Percentiles rank a stretch among this genome's conserved stretches.
Conservation (phyloP, 345 rosid genomes). For the Mercurialis annua region DNA sequence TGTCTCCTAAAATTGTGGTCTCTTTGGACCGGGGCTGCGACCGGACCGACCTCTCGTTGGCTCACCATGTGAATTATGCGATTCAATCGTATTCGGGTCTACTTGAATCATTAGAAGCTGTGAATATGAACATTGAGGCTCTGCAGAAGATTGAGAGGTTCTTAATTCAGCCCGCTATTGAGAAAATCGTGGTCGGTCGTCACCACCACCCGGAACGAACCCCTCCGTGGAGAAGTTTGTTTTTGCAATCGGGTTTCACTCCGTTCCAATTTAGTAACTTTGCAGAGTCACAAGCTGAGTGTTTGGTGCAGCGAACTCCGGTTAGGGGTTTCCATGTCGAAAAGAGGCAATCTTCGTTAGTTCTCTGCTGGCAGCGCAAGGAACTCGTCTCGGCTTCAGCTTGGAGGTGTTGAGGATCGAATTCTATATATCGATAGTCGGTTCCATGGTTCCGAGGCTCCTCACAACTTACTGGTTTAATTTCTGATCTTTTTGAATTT, state of each 20-base stretch:
- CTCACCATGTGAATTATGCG: conserved; percentile 21
- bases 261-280: conserved; percentile 28
- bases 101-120: conserved; percentile 32
- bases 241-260: conserved; percentile 25
- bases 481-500: conserved; percentile 31
- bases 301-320: conserved; percentile 25
- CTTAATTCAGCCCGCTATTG: conserved; percentile 25
- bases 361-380: conserved; percentile 31
- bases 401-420: conserved; percentile 27
- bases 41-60: conserved; percentile 28
- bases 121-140: conserved; percentile 20
- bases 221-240: conserved; percentile 20
- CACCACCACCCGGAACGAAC: conserved; percentile 18
- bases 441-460: conserved; percentile 29
- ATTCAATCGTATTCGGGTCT: conserved; percentile 26
- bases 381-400: conserved; percentile 29
- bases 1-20: conserved; percentile 27
- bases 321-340: conserved; percentile 28
- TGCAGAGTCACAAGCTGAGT: conserved; percentile 30
- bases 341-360: conserved; percentile 22
- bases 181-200: conserved; percentile 22
- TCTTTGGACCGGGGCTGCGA: conserved; percentile 29
- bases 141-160: conserved; percentile 28
- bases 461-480: conserved; percentile 31
- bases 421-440: not conserved